Base-by-base conservation (phyloP, 257 asterid species). In the Coffea canephora region DNA sequence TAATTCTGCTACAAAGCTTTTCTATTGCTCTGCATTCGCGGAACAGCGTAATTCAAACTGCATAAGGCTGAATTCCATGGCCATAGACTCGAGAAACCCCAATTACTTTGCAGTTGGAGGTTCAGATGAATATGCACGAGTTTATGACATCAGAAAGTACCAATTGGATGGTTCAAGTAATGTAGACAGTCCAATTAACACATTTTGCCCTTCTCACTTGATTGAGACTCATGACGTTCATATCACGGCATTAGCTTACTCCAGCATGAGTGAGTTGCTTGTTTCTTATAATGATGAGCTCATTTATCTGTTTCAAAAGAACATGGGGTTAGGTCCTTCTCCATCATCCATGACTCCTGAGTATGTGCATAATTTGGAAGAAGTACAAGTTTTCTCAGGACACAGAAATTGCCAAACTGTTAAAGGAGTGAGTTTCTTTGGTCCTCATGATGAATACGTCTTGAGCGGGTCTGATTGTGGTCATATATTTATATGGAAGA, bases 401-500 rank as follows among this genome's bases (percentile, higher is more conserved):
- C 96, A 92, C 46, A 86, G 94, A 78, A 94, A 94, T 87, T 84
- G 90, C 19, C 84, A 77, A 67, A 91, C 95, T 21, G 90, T 91
- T 67, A 92, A 92, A 85, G 97, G 97, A 46, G 97, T 92, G 62
- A 88, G 81, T 85, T 92, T 94, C 89, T 89, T 91, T 45, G 98
- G 97, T 41, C 92, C 94, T 14, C 86, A 89, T 12, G 93, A 90
- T 45, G 91, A 92, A 34, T 92, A 91, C 16, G 89, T 94, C 68
- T 5, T 92, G 77, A 91, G 96, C 1, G 97, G 96, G 64, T 94
- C 98, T 5, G 97, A 94, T 71, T 93, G 97, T 77, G 97, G 97
- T 71, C 93, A 86, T 71, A 85, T 92, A 48, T 94, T 89, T 77
- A 84, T 94, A 73, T 94, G 98, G 98, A 89, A 84, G 87, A 93